phyloP scores from a whole-genome alignment of 2,329 filamentous ascomycete genomes.

The Alternaria gansuensis region DNA sequence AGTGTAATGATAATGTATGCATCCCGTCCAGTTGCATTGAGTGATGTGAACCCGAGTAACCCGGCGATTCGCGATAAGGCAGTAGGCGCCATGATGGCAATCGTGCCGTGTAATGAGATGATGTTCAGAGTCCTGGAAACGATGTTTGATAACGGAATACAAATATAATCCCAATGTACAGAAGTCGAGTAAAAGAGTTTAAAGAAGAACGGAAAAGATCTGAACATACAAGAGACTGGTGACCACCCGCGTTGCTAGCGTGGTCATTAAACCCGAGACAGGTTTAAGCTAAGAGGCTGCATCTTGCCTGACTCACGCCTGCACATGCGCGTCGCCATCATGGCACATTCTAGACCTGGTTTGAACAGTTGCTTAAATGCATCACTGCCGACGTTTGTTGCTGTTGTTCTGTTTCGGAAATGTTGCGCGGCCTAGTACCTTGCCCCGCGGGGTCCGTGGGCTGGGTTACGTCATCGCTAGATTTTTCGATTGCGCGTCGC shows the following conservation, averaged over 20 bases:
- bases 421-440: constrained; percentile 19
- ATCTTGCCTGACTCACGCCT: constrained; percentile 18
- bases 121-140: neutral
- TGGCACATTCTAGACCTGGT: constrained; percentile 4
- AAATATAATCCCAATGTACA: neutral
- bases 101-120: neutral
- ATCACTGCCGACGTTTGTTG: constrained; percentile 5
- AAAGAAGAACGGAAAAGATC: constrained; percentile 18
- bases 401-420: neutral
- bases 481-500: neutral
- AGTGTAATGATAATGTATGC: constrained; percentile 56
- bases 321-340: constrained; percentile 6
- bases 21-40: constrained; percentile 48
- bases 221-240: constrained; percentile 17
- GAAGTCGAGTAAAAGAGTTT: constrained; percentile 15
- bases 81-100: constrained; percentile 28
- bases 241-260: constrained; percentile 20
- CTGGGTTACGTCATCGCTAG: constrained; percentile 2
- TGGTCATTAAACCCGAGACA: constrained; percentile 22
- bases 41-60: constrained; percentile 47
- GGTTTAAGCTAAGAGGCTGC: constrained; percentile 18
- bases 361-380: constrained; percentile 5
- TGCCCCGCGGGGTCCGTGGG: constrained; percentile 12
- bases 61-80: constrained; percentile 33
- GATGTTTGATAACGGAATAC: neutral